These are phyloP conservation scores for Talaromyces sp. DNA, from an alignment of 2,329 filamentous ascomycete species.

Conservation along the genomic window DNA sequence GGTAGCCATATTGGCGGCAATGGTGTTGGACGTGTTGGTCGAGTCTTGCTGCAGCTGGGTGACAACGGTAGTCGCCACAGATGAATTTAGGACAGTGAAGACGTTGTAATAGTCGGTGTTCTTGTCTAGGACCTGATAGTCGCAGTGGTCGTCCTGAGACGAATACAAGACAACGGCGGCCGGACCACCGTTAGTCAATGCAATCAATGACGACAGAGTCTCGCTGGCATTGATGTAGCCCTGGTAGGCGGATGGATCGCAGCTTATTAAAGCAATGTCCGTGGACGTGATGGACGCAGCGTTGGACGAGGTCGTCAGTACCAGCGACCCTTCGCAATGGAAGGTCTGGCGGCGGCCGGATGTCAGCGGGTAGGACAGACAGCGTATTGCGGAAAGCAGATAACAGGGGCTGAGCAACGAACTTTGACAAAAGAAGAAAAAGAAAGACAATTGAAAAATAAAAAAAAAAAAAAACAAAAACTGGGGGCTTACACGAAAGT, in stretches of 20 bases:
- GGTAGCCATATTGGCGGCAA: conserved; percentile 31
- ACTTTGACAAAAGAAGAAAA: neutral
- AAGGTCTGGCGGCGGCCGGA: conserved; percentile 6
- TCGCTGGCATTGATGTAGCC: conserved; percentile 31
- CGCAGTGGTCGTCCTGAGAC: conserved; percentile 32
- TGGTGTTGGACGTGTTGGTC: conserved; percentile 17
- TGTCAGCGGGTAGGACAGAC: conserved; percentile 7
- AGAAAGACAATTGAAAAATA: neutral
- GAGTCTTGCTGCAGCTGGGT: conserved; percentile 17
- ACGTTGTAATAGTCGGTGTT: conserved; percentile 25
- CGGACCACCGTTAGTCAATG: conserved; percentile 19
- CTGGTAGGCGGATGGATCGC: conserved; percentile 35
- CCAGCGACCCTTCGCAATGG: neutral
- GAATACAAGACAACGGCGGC: conserved; percentile 37
- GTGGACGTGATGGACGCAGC: conserved; percentile 1
- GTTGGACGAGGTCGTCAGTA: conserved; percentile 2
- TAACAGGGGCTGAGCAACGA: neutral
- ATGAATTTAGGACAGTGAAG: conserved; percentile 29
- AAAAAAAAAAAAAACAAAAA: too few relatives aligned
- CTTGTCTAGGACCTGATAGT: conserved; percentile 23
- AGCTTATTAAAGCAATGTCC: conserved; percentile 37
- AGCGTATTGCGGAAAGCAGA: neutral
- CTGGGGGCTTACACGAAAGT: conserved; percentile 3
- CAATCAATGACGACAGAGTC: conserved; percentile 29
- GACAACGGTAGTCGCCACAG: conserved; percentile 13